phyloP scores from a whole-genome alignment of 495 filamentous ascomycete species.

The Schizothecium vesticola region DNA sequence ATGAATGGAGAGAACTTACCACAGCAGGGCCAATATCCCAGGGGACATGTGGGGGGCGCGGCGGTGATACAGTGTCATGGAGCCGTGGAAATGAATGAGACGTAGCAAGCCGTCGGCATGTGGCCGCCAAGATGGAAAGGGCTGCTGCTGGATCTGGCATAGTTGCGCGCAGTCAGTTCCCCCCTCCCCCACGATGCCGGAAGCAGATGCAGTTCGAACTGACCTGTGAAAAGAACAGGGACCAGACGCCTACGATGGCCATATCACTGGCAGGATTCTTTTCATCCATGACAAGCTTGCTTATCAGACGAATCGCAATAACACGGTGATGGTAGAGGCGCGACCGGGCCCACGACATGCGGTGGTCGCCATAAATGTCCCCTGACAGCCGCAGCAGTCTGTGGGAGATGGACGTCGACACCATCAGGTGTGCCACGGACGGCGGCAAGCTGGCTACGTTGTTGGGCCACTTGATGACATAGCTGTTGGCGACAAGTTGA shows the following conservation, averaged over 20 bases:
- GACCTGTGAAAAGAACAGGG: conserved; percentile 23
- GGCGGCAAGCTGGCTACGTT: not conserved
- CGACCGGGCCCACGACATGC: conserved; percentile 4
- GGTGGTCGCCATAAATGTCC: not conserved
- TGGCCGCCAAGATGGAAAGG: conserved; percentile 28
- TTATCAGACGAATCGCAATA: conserved; percentile 19
- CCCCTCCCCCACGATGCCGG: not conserved
- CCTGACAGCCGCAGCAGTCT: conserved; percentile 8
- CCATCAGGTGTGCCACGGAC: conserved; percentile 14
- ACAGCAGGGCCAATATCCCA: conserved; percentile 21
- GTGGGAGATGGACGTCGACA: conserved; percentile 16
- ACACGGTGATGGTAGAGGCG: conserved; percentile 21
- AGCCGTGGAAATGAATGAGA: conserved; percentile 25
- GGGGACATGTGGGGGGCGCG: conserved; percentile 11
- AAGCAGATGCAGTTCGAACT: not conserved
- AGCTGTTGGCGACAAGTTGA: not conserved
- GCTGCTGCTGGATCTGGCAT: conserved; percentile 12
- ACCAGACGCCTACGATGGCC: conserved; percentile 20
- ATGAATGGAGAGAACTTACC: conserved; percentile 15
- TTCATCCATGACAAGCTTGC: conserved; percentile 18
- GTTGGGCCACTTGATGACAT: conserved; percentile 5
- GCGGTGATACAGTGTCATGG: conserved; percentile 8
- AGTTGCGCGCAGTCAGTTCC: not conserved
- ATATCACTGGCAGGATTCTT: conserved; percentile 8
- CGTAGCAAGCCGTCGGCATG: conserved; percentile 31